Evolutionary conservation across 2,329 filamentous ascomycete genomes (phyloP).

Genomic region (Alternaria triticimaculans): DNA sequence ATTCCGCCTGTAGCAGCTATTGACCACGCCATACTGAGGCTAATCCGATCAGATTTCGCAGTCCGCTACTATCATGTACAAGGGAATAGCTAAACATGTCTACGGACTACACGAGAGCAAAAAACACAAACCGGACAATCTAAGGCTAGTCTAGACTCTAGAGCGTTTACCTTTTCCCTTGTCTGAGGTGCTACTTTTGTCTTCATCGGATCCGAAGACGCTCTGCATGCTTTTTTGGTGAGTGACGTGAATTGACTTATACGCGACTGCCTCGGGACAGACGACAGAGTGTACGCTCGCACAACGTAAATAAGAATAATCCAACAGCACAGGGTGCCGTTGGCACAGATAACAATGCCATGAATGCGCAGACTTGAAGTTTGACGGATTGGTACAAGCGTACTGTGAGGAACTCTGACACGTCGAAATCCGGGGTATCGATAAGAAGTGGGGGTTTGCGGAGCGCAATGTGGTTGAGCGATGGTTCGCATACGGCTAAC

Average conservation of each 20-base stretch:
- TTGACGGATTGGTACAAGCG: slow-evolving; percentile 37
- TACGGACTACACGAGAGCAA: not conserved
- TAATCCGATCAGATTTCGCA: not conserved
- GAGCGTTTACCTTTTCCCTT: not conserved
- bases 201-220: not conserved
- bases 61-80: not conserved
- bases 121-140: not conserved
- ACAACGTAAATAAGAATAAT: not conserved
- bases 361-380: not conserved
- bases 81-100: not conserved
- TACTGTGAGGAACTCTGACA: slow-evolving; percentile 30
- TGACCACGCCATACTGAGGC: not conserved
- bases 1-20: not conserved
- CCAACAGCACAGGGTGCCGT: not conserved
- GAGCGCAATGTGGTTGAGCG: slow-evolving; percentile 18
- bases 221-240: not conserved
- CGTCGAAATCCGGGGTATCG: slow-evolving; percentile 37
- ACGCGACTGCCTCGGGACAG: not conserved
- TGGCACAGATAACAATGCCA: not conserved
- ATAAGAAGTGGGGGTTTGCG: slow-evolving; percentile 28
- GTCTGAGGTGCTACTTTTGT: not conserved
- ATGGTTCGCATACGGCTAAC: not conserved
- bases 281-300: not conserved
- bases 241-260: not conserved
- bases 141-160: not conserved